Base-by-base conservation (phyloP, 345 rosid genomes). In the Ceriops decandra region DNA sequence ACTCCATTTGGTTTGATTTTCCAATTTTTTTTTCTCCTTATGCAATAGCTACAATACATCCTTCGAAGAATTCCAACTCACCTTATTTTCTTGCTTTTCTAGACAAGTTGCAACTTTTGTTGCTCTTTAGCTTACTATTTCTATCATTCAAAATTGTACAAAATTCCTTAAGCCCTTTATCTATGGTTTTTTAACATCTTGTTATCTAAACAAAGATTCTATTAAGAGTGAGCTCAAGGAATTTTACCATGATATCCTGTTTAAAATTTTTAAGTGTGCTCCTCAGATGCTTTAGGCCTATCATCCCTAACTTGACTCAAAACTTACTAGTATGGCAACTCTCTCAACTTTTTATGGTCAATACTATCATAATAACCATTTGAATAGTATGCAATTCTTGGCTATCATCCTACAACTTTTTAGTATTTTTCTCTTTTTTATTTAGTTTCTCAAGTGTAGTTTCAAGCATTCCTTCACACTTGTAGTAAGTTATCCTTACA, bases 161-260 rank as follows among this genome's bases (percentile, higher is more conserved):
- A 83, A 82, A 80, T 83, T 73, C 64, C 88, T 93, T 61, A 82
- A 87, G 89, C 95, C 95, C 36, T 83, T 81, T 21, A 70, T 91
- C 81, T 82, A 87, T 42, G 49, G 17, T 81, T 88, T 93, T 74
- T 77, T 93, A 69, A 70, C 87, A 21, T 85, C 97, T 53, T 93
- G 97, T 80, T 82, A 83, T 61, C 53, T 83, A 80, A 84, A 91
- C 54, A 85, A 86, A 81, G 95, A 88, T 78, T 65, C 85, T 68
- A 77, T 81, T 70, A 84, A 68, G 68, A 82, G 84, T 64, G 86
- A 84, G 62, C 89, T 91, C 69, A 88, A 84, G 77, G 88, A 88
- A 75, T 82, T 79, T 63, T 93, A 91, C 78, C 98, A 93, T 67
- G 91, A 91, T 73, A 87, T 93, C 64, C 69, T 89, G 38, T n/a